Conservation (phyloP, 2,329 filamentous ascomycete species). For the Nigrospora oryzae region DNA sequence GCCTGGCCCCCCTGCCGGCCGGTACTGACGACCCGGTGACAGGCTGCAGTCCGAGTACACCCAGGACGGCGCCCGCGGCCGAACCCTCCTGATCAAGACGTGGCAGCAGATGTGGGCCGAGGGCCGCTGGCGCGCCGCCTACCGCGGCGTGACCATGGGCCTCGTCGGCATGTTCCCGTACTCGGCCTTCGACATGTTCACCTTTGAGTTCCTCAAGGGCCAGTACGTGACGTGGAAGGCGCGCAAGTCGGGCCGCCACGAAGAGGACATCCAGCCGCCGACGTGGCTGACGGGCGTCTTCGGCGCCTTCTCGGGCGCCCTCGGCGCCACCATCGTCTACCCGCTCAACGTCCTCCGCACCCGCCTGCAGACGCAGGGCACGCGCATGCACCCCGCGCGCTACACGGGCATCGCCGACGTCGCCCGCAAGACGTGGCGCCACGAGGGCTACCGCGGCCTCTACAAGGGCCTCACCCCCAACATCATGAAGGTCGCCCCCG, state of each 20-base stretch:
- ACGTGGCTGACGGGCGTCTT: slow-evolving; percentile 83
- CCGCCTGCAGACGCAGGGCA: slow-evolving; percentile 87
- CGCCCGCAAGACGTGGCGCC: slow-evolving; percentile 68
- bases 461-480: slow-evolving; percentile 96
- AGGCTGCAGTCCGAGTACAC: slow-evolving; percentile 94
- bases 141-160: slow-evolving; percentile 89
- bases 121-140: slow-evolving; percentile 69
- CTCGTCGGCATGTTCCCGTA: slow-evolving; percentile 96
- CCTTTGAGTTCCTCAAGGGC: slow-evolving; percentile 86
- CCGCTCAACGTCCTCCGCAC: slow-evolving; percentile 91
- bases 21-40: slow-evolving; percentile 28
- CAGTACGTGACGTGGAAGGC: slow-evolving; percentile 64
- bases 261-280: slow-evolving; percentile 74
- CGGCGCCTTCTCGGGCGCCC: slow-evolving; percentile 82
- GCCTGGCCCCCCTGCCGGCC: not conserved
- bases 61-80: slow-evolving; percentile 73
- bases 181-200: slow-evolving; percentile 91
- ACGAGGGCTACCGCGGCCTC: slow-evolving; percentile 76
- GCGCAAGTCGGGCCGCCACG: slow-evolving; percentile 58
- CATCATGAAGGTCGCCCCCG: slow-evolving; percentile 89
- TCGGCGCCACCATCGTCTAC: slow-evolving; percentile 91
- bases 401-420: slow-evolving; percentile 92
- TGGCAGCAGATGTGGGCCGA: slow-evolving; percentile 78
- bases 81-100: slow-evolving; percentile 72
- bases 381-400: slow-evolving; percentile 78